Evolutionary conservation across 352 stramenopile genomes (phyloP).

Genomic region (Discostella stelligera): DNA sequence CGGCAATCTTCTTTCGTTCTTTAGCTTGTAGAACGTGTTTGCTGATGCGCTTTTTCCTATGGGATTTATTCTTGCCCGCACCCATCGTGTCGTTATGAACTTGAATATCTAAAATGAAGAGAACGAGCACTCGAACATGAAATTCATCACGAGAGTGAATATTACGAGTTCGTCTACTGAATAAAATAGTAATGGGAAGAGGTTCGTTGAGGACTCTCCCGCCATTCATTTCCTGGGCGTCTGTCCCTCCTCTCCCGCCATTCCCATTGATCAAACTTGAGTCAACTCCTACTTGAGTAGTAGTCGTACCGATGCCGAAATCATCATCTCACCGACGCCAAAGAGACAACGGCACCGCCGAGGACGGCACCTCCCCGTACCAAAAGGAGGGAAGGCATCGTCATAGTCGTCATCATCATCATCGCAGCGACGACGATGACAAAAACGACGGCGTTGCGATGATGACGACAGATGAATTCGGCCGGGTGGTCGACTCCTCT

Average conservation of each 20-base stretch:
- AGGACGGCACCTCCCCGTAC: slow-evolving; percentile 14
- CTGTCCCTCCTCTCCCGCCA: too few relatives aligned
- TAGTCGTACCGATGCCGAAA: too few relatives aligned
- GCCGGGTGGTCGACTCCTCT: slow-evolving; percentile 7
- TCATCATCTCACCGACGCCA: slow-evolving; percentile 17
- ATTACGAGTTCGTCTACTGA: too few relatives aligned
- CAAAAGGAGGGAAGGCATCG: slow-evolving; percentile 10
- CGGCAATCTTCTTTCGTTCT: slow-evolving; percentile 31
- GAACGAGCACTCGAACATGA: too few relatives aligned
- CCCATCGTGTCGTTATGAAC: slow-evolving; percentile 44
- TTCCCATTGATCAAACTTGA: too few relatives aligned
- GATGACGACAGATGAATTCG: slow-evolving; percentile 34
- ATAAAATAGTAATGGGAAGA: too few relatives aligned
- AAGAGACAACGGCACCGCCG: neutral
- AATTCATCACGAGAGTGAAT: too few relatives aligned
- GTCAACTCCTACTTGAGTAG: too few relatives aligned
- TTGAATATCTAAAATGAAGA: too few relatives aligned
- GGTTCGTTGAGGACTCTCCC: too few relatives aligned
- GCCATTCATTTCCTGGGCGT: too few relatives aligned
- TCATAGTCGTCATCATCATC: neutral
- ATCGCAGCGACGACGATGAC: slow-evolving; percentile 7
- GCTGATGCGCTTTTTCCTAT: slow-evolving; percentile 66
- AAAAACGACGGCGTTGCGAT: slow-evolving; percentile 1
- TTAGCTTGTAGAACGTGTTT: slow-evolving; percentile 70
- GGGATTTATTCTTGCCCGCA: slow-evolving; percentile 53